Percentiles rank a stretch among this genome's conserved stretches.
These are phyloP conservation scores for Hypoxylon sp. DNA, from an alignment of 2,329 filamentous ascomycete species.

Conservation along the genomic window DNA sequence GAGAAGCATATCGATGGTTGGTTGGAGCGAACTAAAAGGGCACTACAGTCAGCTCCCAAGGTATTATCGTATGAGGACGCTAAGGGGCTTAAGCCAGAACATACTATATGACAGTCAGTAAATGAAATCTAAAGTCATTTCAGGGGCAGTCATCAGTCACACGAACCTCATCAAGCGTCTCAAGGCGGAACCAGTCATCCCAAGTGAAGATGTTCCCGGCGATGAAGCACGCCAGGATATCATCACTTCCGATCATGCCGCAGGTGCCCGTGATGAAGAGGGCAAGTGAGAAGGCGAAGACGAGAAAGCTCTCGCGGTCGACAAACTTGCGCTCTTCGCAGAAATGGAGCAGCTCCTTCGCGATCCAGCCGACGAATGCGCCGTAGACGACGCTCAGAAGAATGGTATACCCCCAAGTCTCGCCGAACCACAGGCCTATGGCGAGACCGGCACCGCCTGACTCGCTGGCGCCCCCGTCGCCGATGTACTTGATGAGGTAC, in stretches of 20 bases:
- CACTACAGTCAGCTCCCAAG: constrained; percentile 21
- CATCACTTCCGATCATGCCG: constrained; percentile 86
- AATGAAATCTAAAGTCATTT: neutral
- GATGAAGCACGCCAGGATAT: constrained; percentile 90
- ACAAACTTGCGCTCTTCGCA: constrained; percentile 83
- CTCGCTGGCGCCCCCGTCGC: constrained; percentile 61
- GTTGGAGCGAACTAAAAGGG: constrained; percentile 72
- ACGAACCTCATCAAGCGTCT: constrained; percentile 78
- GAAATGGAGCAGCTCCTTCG: constrained; percentile 83
- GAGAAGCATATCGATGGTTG: constrained; percentile 92
- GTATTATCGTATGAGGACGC: neutral
- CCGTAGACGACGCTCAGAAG: constrained; percentile 81
- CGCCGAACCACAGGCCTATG: constrained; percentile 82
- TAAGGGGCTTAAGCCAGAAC: constrained; percentile 2
- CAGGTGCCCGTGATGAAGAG: constrained; percentile 89
- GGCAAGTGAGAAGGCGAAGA: constrained; percentile 84
- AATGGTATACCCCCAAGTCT: constrained; percentile 86
- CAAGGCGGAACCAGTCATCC: constrained; percentile 92
- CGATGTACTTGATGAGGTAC: constrained; percentile 81
- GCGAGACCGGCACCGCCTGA: constrained; percentile 69
- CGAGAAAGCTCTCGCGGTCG: constrained; percentile 85
- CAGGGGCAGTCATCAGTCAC: neutral
- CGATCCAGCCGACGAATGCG: constrained; percentile 78
- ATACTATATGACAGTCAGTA: constrained; percentile 36
- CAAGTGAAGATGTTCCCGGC: constrained; percentile 91